phyloP scores from a whole-genome alignment of 2,329 filamentous ascomycete species.

The Tolypocladium guangdongense region DNA sequence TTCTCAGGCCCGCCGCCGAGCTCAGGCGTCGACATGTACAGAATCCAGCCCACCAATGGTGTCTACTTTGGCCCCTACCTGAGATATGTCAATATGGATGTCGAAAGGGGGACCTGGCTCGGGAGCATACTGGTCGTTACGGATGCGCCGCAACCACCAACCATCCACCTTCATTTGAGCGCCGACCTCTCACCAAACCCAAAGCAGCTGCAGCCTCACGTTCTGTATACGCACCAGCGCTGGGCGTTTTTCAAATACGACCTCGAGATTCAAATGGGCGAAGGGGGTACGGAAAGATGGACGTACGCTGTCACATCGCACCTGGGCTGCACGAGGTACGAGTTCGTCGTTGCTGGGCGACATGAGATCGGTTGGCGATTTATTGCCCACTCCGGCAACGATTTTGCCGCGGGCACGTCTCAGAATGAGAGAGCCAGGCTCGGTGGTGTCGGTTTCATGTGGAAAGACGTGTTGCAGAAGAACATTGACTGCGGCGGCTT shows the following conservation, averaged over 20 bases:
- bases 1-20: slow-evolving; percentile 83
- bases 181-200: slow-evolving; percentile 87
- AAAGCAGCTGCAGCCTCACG: slow-evolving; percentile 68
- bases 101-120: slow-evolving; percentile 82
- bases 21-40: slow-evolving; percentile 88
- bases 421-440: slow-evolving; percentile 76
- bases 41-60: slow-evolving; percentile 83
- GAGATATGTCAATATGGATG: slow-evolving; percentile 92
- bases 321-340: slow-evolving; percentile 92
- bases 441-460: slow-evolving; percentile 90
- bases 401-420: slow-evolving; percentile 81
- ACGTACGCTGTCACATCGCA: slow-evolving; percentile 97
- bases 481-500: slow-evolving; percentile 94
- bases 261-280: slow-evolving; percentile 80
- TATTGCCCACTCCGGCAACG: slow-evolving; percentile 90
- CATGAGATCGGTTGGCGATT: slow-evolving; percentile 92
- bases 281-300: slow-evolving; percentile 73
- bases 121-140: slow-evolving; percentile 91
- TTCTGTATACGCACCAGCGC: slow-evolving; percentile 79
- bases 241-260: slow-evolving; percentile 98
- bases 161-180: slow-evolving; percentile 89
- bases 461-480: slow-evolving; percentile 97
- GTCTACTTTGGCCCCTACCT: slow-evolving; percentile 98
- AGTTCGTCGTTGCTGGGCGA: slow-evolving; percentile 87
- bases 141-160: slow-evolving; percentile 83